phyloP scores from a whole-genome alignment of 2,329 filamentous ascomycete species.

The Diatrype stigma region DNA sequence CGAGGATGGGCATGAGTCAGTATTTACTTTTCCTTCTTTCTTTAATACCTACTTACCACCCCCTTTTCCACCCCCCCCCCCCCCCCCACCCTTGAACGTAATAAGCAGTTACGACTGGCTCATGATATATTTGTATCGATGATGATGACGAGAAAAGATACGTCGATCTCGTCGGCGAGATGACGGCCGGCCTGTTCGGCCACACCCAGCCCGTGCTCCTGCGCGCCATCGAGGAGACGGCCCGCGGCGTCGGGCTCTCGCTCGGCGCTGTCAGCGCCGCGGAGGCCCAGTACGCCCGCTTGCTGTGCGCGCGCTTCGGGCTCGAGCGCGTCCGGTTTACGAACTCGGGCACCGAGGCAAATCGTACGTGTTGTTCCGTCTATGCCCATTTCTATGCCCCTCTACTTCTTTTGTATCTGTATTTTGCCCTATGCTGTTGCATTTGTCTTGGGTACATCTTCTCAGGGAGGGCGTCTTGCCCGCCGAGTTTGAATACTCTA shows the following conservation, averaged over 20 bases:
- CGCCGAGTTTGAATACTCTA: no score
- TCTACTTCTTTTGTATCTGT: no score
- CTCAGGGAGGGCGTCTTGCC: no score
- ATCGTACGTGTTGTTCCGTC: no score
- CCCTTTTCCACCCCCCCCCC: no score
- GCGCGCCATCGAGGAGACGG: constrained; percentile 19
- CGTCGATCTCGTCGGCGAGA: constrained; percentile 59
- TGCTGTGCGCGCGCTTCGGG: constrained; percentile 50
- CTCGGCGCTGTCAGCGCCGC: constrained; percentile 50
- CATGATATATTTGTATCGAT: no score
- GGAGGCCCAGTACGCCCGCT: constrained; percentile 47
- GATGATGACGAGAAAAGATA: constrained; percentile 35
- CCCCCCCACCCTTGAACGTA: no score
- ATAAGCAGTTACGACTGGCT: no score
- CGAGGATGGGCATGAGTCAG: constrained; percentile 35
- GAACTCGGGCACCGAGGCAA: constrained; percentile 65
- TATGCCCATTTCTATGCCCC: no score
- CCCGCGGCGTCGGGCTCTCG: constrained; percentile 46
- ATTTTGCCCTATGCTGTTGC: no score
- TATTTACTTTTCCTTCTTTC: constrained; percentile 1
- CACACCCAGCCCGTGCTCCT: constrained; percentile 55
- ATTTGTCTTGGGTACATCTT: no score
- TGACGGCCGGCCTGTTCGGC: constrained; percentile 62
- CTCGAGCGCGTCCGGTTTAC: constrained; percentile 57
- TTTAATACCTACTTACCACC: no score